A percentile compares a stretch with the other conserved stretches of the same genome.
phyloP scores from a whole-genome alignment of 208 protist species.

The Crithidia sp. region DNA sequence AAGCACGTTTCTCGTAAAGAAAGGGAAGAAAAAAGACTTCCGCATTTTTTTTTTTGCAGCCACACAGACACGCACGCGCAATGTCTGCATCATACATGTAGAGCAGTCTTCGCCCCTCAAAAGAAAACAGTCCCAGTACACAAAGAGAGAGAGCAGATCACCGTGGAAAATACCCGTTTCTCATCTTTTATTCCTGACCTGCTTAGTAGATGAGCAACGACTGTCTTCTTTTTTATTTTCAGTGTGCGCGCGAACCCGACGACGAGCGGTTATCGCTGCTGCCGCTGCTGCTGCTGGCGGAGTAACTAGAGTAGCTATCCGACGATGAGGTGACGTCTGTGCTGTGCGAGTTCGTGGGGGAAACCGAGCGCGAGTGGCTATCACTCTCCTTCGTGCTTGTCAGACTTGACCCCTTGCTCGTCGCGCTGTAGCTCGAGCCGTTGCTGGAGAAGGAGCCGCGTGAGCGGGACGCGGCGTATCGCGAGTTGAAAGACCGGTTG shows the following conservation, averaged over 20 bases:
- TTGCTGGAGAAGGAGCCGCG: constrained; percentile 1
- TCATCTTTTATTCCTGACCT: too few species aligned
- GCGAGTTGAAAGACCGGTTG: neutral
- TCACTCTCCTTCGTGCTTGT: neutral
- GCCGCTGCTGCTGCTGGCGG: too few species aligned
- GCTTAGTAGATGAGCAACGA: too few species aligned
- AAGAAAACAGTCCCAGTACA: too few species aligned
- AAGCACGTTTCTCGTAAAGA: neutral
- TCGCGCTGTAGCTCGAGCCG: constrained; percentile 2
- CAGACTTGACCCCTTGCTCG: neutral
- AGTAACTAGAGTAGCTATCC: neutral
- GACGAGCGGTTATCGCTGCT: constrained; percentile 4
- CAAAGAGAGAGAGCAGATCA: too few species aligned
- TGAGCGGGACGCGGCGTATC: neutral
- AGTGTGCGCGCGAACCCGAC: neutral
- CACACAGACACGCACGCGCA: too few species aligned
- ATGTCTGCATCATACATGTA: too few species aligned
- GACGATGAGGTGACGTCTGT: neutral
- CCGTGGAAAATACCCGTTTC: too few species aligned
- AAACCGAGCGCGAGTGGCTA: neutral
- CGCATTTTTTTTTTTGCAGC: too few species aligned
- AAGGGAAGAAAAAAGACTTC: neutral
- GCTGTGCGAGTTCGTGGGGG: neutral
- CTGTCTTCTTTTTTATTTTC: neutral
- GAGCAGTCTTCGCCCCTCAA: too few species aligned